These are phyloP conservation scores for Antarctomyces pellizariae DNA, from an alignment of 495 filamentous ascomycete species.

Conservation along the genomic window DNA sequence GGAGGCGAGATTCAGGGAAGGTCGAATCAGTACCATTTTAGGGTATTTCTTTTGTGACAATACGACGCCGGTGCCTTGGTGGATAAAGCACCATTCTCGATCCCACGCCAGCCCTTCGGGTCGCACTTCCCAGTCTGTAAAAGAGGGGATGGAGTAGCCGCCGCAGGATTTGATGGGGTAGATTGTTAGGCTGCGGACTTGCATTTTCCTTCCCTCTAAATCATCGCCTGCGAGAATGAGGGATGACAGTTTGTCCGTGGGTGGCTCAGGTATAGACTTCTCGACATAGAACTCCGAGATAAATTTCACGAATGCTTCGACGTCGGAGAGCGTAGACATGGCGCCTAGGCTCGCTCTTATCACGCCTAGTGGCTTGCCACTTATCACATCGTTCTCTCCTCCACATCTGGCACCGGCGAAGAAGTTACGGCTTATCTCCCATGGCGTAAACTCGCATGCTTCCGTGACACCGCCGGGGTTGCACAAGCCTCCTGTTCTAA, in stretches of 20 bases:
- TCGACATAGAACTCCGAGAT: slow-evolving; percentile 59
- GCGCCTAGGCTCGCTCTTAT: slow-evolving; percentile 67
- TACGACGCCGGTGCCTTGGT: slow-evolving; percentile 52
- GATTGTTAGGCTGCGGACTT: slow-evolving; percentile 37
- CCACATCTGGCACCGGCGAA: slow-evolving; percentile 59
- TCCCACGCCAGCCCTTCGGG: slow-evolving; percentile 75
- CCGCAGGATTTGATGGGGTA: slow-evolving; percentile 84
- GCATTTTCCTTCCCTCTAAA: no score
- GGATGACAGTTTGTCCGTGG: not conserved
- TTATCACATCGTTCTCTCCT: slow-evolving; percentile 55
- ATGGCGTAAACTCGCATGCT: slow-evolving; percentile 40
- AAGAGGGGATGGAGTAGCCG: slow-evolving; percentile 44
- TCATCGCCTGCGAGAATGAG: no score
- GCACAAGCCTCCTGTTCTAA: slow-evolving; percentile 71
- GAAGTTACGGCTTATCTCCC: slow-evolving; percentile 65
- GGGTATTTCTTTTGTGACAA: slow-evolving; percentile 69
- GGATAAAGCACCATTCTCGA: slow-evolving; percentile 79
- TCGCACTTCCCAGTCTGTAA: slow-evolving; percentile 45
- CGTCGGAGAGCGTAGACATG: slow-evolving; percentile 63
- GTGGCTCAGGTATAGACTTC: slow-evolving; percentile 8
- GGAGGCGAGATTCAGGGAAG: slow-evolving; percentile 37
- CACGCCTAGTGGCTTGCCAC: slow-evolving; percentile 71
- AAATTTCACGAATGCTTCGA: slow-evolving; percentile 44
- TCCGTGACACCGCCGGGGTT: slow-evolving; percentile 70
- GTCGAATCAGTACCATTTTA: slow-evolving; percentile 57